Percentiles rank a stretch among this genome's conserved stretches.
Evolutionary conservation across 441 rosid genomes (phyloP).

Genomic region (Raphanus hybrid): DNA sequence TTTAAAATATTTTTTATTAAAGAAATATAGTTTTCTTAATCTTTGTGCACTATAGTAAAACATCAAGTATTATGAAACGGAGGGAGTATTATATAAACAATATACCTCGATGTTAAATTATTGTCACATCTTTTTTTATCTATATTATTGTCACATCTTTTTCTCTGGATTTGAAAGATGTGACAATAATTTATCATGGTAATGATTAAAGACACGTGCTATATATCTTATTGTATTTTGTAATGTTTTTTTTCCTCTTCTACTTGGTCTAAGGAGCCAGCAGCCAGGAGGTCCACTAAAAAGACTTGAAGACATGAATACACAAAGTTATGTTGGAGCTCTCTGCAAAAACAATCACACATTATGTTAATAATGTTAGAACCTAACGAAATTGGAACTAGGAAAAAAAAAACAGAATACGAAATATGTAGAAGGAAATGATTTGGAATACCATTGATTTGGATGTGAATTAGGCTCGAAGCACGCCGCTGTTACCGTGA

Average conservation of each 20-base stretch:
- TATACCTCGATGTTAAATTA: background rate
- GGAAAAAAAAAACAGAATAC: background rate
- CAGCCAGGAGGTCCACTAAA: no score
- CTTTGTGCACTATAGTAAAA: no score
- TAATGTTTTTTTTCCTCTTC: no score
- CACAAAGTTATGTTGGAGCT: no score
- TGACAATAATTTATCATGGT: background rate
- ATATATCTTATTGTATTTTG: no score
- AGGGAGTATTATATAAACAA: background rate
- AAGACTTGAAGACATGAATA: no score
- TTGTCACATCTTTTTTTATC: no score
- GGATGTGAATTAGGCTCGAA: conserved; percentile 78
- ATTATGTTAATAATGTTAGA: background rate
- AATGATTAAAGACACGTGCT: conserved; percentile 12
- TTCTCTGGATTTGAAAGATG: background rate
- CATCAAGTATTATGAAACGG: no score
- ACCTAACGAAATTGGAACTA: background rate
- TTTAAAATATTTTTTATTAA: no score
- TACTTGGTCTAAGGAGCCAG: no score
- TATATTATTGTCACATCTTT: no score
- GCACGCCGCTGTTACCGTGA: conserved; percentile 71
- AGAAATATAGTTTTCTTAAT: no score
- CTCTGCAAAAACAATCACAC: conserved; percentile 17
- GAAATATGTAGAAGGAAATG: background rate
- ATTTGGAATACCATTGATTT: conserved; percentile 65